Evolutionary conservation across 441 rosid genomes (phyloP).

Genomic region (Omphalea diandra): DNA sequence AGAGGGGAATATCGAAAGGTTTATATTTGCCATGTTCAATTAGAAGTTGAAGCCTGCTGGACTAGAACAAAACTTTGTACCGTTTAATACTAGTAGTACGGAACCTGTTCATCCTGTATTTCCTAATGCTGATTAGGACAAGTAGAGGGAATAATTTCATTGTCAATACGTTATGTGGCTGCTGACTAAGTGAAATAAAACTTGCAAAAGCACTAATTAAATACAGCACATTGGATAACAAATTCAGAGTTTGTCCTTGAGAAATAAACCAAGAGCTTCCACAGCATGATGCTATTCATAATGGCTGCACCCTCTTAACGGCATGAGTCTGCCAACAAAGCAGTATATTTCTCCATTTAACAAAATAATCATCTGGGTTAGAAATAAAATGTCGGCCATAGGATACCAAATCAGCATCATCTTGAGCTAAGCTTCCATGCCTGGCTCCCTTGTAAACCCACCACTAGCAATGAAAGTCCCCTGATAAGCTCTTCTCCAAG

Average conservation of each 20-base stretch:
- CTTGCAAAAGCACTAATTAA: background rate
- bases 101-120: slow-evolving; percentile 40
- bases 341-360: background rate
- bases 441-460: slow-evolving; percentile 71
- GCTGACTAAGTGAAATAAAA: too few relatives aligned
- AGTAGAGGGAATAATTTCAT: background rate
- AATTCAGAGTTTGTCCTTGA: background rate
- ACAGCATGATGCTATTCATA: background rate
- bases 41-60: slow-evolving; percentile 49
- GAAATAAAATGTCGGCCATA: slow-evolving; percentile 77
- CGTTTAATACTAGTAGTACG: slow-evolving; percentile 52
- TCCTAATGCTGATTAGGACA: background rate
- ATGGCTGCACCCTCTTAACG: background rate
- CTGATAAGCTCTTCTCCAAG: slow-evolving; percentile 51
- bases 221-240: background rate
- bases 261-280: background rate
- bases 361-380: slow-evolving; percentile 48
- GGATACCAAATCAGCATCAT: slow-evolving; percentile 81
- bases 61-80: slow-evolving; percentile 55
- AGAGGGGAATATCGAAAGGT: slow-evolving; percentile 47
- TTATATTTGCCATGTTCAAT: slow-evolving; percentile 52
- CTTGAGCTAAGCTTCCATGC: slow-evolving; percentile 65
- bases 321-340: background rate
- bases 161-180: too few relatives aligned
- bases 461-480: slow-evolving; percentile 86